phyloP scores from a whole-genome alignment of 2,329 filamentous ascomycete species.

The Ophiostoma sp. region DNA sequence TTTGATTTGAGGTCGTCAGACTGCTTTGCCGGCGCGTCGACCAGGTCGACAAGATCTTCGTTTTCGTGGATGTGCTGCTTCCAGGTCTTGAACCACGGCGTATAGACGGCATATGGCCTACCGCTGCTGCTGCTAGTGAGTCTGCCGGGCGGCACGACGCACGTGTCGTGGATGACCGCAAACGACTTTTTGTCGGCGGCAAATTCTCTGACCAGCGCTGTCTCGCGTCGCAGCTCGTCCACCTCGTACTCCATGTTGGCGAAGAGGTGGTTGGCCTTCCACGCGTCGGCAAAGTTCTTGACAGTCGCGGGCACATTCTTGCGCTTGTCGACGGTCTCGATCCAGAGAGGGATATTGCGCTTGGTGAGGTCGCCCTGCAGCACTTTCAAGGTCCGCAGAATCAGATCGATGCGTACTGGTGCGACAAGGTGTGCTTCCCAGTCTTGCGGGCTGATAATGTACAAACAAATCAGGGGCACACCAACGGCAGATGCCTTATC shows the following conservation, averaged over 20 bases:
- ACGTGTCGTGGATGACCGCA: slow-evolving; percentile 72
- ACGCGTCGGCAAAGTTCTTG: slow-evolving; percentile 60
- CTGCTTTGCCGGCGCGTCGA: slow-evolving; percentile 54
- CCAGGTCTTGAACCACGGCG: slow-evolving; percentile 77
- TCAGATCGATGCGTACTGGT: slow-evolving; percentile 72
- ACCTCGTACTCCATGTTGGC: slow-evolving; percentile 89
- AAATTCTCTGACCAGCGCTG: slow-evolving; percentile 56
- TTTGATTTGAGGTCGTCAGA: slow-evolving; percentile 38
- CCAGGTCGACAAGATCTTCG: slow-evolving; percentile 59
- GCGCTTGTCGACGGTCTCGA: slow-evolving; percentile 62
- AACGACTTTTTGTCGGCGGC: slow-evolving; percentile 61
- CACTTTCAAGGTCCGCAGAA: slow-evolving; percentile 62
- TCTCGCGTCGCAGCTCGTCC: slow-evolving; percentile 77
- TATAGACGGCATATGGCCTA: slow-evolving; percentile 78
- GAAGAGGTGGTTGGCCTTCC: slow-evolving; percentile 70
- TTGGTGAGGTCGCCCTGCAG: slow-evolving; percentile 62
- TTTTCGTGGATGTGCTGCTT: slow-evolving; percentile 66
- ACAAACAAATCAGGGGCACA: slow-evolving; percentile 68
- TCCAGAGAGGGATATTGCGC: slow-evolving; percentile 70
- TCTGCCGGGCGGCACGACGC: slow-evolving; percentile 69
- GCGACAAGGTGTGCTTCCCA: slow-evolving; percentile 73
- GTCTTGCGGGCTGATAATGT: slow-evolving; percentile 77
- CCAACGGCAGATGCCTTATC: slow-evolving; percentile 38
- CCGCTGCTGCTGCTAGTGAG: slow-evolving; percentile 63
- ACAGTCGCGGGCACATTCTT: slow-evolving; percentile 57